Evolutionary conservation across 1,284 basidiomycete species (phyloP), one percentile per base, ranked within the genome.

Genomic region (Papiliotrema nemorosa): DNA sequence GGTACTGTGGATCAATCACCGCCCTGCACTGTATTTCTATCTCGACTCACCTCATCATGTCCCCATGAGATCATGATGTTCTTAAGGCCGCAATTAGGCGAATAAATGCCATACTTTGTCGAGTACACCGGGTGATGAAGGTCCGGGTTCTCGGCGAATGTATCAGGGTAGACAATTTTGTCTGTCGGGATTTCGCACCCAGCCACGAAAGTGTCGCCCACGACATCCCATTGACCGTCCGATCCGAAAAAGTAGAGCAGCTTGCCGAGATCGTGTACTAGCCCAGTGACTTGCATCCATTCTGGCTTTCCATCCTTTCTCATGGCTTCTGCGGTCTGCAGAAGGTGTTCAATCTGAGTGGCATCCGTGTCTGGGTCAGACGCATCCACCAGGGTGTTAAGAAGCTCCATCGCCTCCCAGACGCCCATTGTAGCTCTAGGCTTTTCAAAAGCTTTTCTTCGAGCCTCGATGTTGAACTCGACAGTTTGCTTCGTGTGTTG

Each of bases 251-350:
- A 78, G 68, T 82, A 81, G n/a, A 89, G 75, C 5, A 90, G 79
- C 70, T 90, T 90, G 47, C 87, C 87, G 49, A 90, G 82, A 69
- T 90, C 87, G 64, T 90, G 87, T 25, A 90, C 22, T 21, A 93
- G 80, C 1, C 90, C 90, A 16, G 87, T 84, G 51, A 90, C 82
- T 77, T 91, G 88, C 76, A 78, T 77, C 76, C 77, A 76, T 38
- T 76, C 72, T 2, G 88, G 88, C 72, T 90, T 90, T 5, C 87
- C 88, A 64, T 93, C 90, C 20, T 82, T 78, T 38, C 90, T 81
- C 60, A 93, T 92, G 3, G 90, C 88, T 69, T 93, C 90, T 26
- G 90, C 90, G 0, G 90, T 93, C 71, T 93, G 90, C 2, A 93
- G 79, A 2, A 92, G 79, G 69, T 93, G 90, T 64, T 91, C 87